A percentile compares a stretch with the other conserved stretches of the same genome.
Conservation (phyloP, 2,329 filamentous ascomycete genomes). For the Pseudocercospora fuligena region DNA sequence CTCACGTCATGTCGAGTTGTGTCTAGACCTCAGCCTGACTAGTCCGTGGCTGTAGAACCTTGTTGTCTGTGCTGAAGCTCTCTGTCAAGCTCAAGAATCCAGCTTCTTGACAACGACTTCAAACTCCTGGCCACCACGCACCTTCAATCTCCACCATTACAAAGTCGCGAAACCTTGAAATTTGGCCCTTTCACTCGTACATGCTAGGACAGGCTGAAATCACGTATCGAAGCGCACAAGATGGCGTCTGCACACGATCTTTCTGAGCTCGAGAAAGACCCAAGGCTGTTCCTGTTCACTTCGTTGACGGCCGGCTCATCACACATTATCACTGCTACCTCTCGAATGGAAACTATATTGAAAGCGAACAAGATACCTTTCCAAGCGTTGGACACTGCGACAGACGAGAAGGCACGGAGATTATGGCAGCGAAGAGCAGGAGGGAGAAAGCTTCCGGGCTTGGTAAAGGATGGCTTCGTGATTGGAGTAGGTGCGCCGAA, state of each 20-base stretch:
- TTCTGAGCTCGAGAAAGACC: constrained; percentile 51
- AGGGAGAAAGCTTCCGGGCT: constrained; percentile 83
- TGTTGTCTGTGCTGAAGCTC: constrained; percentile 3
- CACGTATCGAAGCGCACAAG: not conserved
- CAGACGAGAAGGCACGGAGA: constrained; percentile 84
- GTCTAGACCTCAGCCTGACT: constrained; percentile 3
- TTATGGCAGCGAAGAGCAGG: constrained; percentile 84
- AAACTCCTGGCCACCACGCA: not conserved
- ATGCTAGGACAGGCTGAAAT: not conserved
- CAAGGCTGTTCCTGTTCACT: constrained; percentile 85
- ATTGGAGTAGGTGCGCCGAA: constrained; percentile 70
- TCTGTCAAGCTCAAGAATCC: not conserved
- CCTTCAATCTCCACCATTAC: not conserved
- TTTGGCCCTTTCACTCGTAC: not conserved
- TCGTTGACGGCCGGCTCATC: constrained; percentile 94
- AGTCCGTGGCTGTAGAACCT: not conserved
- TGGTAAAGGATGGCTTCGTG: constrained; percentile 86
- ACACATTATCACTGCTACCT: constrained; percentile 94
- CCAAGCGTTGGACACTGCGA: constrained; percentile 87
- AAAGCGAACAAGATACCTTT: constrained; percentile 94
- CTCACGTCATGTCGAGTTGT: not conserved
- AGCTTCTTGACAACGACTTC: not conserved
- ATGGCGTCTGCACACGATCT: constrained; percentile 43
- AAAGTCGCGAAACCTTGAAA: not conserved
- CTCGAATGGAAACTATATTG: constrained; percentile 92